Conservation (phyloP, 1,284 basidiomycete genomes). For the Phylloboletellus chloephorus region DNA sequence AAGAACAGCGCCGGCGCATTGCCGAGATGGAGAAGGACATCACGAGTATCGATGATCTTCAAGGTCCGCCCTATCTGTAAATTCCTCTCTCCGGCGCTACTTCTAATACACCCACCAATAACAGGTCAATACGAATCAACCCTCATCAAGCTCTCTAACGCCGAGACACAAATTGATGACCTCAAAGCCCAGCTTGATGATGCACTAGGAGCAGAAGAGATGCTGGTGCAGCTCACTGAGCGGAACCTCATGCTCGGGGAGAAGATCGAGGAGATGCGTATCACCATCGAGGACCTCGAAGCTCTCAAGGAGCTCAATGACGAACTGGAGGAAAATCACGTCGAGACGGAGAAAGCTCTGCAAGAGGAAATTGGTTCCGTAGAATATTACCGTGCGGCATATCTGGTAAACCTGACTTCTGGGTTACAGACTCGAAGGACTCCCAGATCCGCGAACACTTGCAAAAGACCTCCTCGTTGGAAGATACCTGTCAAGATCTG, state of each 20-base stretch:
- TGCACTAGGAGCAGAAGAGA: slow-evolving; percentile 91
- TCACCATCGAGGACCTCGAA: slow-evolving; percentile 93
- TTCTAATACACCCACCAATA: slow-evolving; percentile 11
- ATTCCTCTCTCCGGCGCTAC: slow-evolving; percentile 5
- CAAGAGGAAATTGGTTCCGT: slow-evolving; percentile 84
- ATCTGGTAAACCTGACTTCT: slow-evolving; percentile 1
- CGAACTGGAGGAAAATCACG: slow-evolving; percentile 94
- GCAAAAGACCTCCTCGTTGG: slow-evolving; percentile 60
- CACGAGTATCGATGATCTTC: slow-evolving; percentile 60
- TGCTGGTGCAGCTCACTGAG: slow-evolving; percentile 94
- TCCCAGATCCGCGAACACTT: slow-evolving; percentile 62
- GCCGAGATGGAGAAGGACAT: slow-evolving; percentile 89
- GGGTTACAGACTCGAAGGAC: slow-evolving; percentile 62
- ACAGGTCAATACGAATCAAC: slow-evolving; percentile 77
- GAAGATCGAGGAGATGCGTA: slow-evolving; percentile 96
- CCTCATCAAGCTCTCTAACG: slow-evolving; percentile 75
- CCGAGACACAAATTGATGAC: slow-evolving; percentile 88
- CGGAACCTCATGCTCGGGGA: slow-evolving; percentile 89
- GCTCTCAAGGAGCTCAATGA: slow-evolving; percentile 94
- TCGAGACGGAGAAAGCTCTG: slow-evolving; percentile 89
- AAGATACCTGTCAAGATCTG: slow-evolving; percentile 78
- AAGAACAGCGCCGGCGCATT: slow-evolving; percentile 78
- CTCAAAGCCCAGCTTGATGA: slow-evolving; percentile 94
- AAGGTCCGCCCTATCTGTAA: slow-evolving; percentile 39
- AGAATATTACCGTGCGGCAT: background rate